Evolutionary conservation across 1,284 basidiomycete species (phyloP), one percentile per base, ranked within the genome.

Genomic region (Cutaneotrichosporon cutaneum): DNA sequence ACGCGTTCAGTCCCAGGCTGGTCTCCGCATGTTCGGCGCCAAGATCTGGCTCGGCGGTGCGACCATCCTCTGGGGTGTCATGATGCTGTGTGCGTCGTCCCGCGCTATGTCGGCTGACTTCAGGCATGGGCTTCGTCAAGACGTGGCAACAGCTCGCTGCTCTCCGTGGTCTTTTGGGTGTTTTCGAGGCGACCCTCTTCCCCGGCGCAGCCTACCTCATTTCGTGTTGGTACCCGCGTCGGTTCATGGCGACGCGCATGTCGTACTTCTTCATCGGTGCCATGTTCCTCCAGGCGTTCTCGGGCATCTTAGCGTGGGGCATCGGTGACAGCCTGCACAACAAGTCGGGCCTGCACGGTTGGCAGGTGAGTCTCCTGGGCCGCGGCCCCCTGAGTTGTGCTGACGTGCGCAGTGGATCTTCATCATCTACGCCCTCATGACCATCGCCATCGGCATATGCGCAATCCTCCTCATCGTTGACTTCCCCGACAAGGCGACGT

Each of bases 221-320:
- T 60, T 76, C 79, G 7, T 77, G 72, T 32, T 82, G 64, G 82
- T 83, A 82, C 70, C 78, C 80, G 2, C 77, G 82, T 22, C 72
- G 72, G 56, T 77, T 81, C 67, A 78, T 79, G 56, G 79, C 81
- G 54, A 74, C 45, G 16, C 65, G 65, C 24, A 69, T 65, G 54
- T 63, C 61, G 4, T 39, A 52, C 52, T 63, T 67, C 58, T 67
- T 64, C 58, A 53, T 59, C 42, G 36, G 51, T 6, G 61, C 62
- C 21, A 59, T 66, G 13, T 59, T 56, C 50, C 53, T 66, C 33
- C 51, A 55, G 14, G 61, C 59, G 16, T 51, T 66, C 30, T 63
- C 59, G 4, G 47, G 56, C 9, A 57, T 57, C 16, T 13, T 62
- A 14, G 57, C 44, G 2, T 61, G 44, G 47, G 57, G 56, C n/a